Percentiles rank a stretch among this genome's conserved stretches.
Conservation (phyloP, 2,329 filamentous ascomycete species). For the Colletotrichum sp. region DNA sequence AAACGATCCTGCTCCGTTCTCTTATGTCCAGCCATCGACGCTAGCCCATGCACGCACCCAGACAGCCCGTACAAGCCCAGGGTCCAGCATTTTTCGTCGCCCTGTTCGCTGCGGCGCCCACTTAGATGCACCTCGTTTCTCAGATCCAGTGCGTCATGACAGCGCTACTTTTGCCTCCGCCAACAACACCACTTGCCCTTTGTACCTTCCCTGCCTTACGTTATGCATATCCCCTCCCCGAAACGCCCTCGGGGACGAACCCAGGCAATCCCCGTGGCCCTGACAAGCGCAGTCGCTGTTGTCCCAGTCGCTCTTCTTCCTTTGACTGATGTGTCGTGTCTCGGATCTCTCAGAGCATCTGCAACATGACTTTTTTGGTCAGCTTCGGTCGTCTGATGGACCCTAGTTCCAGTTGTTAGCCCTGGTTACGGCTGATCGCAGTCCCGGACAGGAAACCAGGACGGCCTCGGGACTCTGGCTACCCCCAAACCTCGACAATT, state of each 20-base stretch:
- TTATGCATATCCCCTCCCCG: not conserved
- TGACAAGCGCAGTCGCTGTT: not conserved
- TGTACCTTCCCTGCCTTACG: not conserved
- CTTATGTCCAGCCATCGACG: slow-evolving; percentile 10
- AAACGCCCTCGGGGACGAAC: not conserved
- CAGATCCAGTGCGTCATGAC: slow-evolving; percentile 21
- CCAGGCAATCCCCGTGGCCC: not conserved
- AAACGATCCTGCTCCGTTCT: not conserved
- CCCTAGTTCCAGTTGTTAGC: not conserved
- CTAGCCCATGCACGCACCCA: slow-evolving; percentile 14
- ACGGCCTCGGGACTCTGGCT: not conserved
- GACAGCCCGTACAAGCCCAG: not conserved
- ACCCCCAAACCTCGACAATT: not conserved
- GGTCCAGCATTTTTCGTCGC: slow-evolving; percentile 13
- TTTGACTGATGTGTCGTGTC: not conserved
- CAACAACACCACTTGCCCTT: not conserved
- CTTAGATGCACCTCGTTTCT: slow-evolving; percentile 3
- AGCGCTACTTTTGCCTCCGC: not conserved
- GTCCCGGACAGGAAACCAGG: not conserved
- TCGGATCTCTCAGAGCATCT: slow-evolving; percentile 1
- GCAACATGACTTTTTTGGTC: not conserved
- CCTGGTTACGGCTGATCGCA: not conserved
- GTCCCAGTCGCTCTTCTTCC: not conserved
- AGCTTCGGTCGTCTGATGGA: not conserved
- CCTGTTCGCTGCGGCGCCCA: slow-evolving; percentile 14